Evolutionary conservation across 176 grass and related monocot species (phyloP), one percentile per base, ranked within the genome.

Genomic region (Aegilops tauschii): DNA sequence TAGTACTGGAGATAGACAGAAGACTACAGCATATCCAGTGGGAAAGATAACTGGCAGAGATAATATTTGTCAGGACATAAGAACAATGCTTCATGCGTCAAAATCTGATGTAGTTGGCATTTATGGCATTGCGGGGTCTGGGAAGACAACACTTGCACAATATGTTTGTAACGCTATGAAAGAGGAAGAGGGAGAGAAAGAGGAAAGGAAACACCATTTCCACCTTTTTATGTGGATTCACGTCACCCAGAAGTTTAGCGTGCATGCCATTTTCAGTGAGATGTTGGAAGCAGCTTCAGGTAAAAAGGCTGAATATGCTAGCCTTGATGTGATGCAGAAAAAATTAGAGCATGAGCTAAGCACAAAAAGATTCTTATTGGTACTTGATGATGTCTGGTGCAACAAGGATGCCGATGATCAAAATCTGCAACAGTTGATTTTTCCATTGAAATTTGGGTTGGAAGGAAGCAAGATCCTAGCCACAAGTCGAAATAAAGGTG

Each of bases 311-410:
- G 20, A 23, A 8, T 78, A n/a, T 9, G 16, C 4, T 18, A 76
- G 31, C 29, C 67, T 65, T 69, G 66, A 86, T 23, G 28, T 86
- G 39, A 9, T 90, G 27, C 31, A 29, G 36, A 14, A 3, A 11
- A 18, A 74, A 12, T 5, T 90, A n/a, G 2, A 65, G 20, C 4
- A 14, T 6, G 1, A 28, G 25, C n/a, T 90, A 16, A 58, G 25
- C 32, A 21, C 9, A 1, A 81, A 90, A 54, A 81, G 4, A 11
- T 32, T 78, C 3, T 28, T 90, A 3, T 21, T 90, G 21, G 78
- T 83, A 81, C 74, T 90, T 9, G 78, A 90, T 86, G 84, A 86
- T 90, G 2, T 86, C 36, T 82, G 83, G 88, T 34, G 17, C 27
- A 28, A 74, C 10, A 39, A 5, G 1, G 18, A 21, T 70, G 1